phyloP scores from a whole-genome alignment of 169 alveolate species.

The Plasmodium gonderi region DNA sequence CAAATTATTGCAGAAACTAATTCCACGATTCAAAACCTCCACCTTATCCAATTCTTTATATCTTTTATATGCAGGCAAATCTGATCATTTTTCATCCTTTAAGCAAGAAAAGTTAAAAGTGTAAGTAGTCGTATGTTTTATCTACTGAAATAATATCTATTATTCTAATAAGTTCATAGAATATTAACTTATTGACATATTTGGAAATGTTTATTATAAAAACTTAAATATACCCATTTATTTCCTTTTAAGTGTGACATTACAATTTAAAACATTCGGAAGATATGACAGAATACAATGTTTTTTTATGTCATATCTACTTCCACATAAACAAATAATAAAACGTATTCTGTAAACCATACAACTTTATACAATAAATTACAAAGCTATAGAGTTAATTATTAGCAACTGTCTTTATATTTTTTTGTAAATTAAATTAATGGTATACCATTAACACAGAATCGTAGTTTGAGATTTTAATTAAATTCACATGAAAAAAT shows the following conservation, averaged over 20 bases:
- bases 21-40: not conserved
- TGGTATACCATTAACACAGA: not conserved
- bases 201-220: not conserved
- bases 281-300: not conserved
- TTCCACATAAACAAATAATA: not conserved
- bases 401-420: not conserved
- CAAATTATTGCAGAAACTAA: not conserved
- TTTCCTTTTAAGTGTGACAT: not conserved
- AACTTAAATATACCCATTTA: not conserved
- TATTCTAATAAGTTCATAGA: not conserved
- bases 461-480: not conserved
- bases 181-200: not conserved
- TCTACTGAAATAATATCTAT: not conserved
- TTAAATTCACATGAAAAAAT: not conserved
- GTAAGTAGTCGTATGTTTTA: not conserved
- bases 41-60: not conserved
- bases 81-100: not conserved
- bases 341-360: not conserved
- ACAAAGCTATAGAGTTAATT: not conserved
- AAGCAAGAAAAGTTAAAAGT: not conserved
- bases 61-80: not conserved
- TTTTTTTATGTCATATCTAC: not conserved
- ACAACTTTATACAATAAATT: not conserved
- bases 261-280: not conserved
- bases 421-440: not conserved